phyloP scores from a whole-genome alignment of 805 yeast genomes.

The Lachancea fermentati region DNA sequence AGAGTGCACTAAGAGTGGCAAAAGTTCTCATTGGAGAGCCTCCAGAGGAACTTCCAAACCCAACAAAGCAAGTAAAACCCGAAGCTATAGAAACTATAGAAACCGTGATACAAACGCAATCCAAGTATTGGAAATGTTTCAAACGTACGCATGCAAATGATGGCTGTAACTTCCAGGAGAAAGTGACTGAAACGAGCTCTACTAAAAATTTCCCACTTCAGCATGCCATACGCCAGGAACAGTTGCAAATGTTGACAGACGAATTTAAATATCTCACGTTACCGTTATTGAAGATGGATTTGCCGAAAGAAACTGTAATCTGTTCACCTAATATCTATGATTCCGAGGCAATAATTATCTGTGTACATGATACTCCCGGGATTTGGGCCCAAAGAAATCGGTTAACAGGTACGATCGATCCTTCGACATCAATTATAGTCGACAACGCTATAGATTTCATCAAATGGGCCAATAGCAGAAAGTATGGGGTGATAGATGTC shows the following conservation, averaged over 20 bases:
- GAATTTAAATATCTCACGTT: conserved; percentile 57
- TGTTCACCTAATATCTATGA: conserved; percentile 63
- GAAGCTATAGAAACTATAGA: conserved; percentile 78
- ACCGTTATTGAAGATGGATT: conserved; percentile 49
- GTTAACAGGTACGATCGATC: conserved; percentile 67
- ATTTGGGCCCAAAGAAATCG: conserved; percentile 87
- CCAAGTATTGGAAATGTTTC: conserved; percentile 83
- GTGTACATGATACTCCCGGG: conserved; percentile 88
- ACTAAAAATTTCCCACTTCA: conserved; percentile 49
- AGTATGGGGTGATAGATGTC: conserved; percentile 80
- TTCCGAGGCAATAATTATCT: conserved; percentile 56
- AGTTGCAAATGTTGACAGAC: conserved; percentile 50
- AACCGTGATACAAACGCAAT: conserved; percentile 73
- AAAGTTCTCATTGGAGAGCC: conserved; percentile 92
- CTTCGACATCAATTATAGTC: conserved; percentile 64
- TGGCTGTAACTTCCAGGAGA: conserved; percentile 34
- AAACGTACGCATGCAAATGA: conserved; percentile 53
- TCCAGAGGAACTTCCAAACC: conserved; percentile 66
- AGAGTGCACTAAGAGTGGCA: conserved; percentile 86
- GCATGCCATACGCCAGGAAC: conserved; percentile 72
- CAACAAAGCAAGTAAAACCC: conserved; percentile 50
- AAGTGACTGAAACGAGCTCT: conserved; percentile 25
- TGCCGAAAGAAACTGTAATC: conserved; percentile 36
- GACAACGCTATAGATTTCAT: conserved; percentile 70
- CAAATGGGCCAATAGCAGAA: conserved; percentile 54